Base-by-base conservation (phyloP, 352 stramenopile genomes). In the Halophytophthora batemanensis region DNA sequence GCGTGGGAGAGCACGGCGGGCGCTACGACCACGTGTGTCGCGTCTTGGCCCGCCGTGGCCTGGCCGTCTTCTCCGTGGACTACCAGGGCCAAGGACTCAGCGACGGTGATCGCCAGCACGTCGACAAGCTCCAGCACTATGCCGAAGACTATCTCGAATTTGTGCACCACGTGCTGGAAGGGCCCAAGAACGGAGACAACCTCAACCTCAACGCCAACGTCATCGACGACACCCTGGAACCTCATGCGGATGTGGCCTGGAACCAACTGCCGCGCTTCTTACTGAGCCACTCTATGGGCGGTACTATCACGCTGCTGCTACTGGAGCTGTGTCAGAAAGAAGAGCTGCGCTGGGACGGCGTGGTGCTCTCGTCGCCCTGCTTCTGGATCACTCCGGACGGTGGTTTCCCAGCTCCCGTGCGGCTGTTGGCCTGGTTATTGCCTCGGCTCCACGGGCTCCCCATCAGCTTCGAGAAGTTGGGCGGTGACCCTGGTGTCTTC, bases 31-130 rank as follows among this genome's bases (percentile, higher is more conserved):
- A 84, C 50, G 48, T 87, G 19, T 75, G 52, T 11, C 54, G 64
- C 21, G 54, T 51, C 23, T 25, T 86, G 35, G 65, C 57, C 10
- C 50, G 57, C 36, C 38, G 57, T 6, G 75, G 68, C 11, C 74
- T 77, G 23, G 72, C 75, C 1, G 77, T 86, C 31, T 85, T 87
- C 45, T 49, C 48, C 18, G 71, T 86, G 36, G 75, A 86, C 61
- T 67, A 80, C 41, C 74, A 87, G 35, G 74, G 77, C 10, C 73
- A 84, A 47, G 77, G 77, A 15, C 47, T 66, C 25, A 86, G 74
- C 49, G 75, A 87, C 46, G 74, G 74, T 23, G 77, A 86, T 33
- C 64, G 74, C 37, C 70, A 78, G 53, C 82, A 78, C 50, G 69
- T 75, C 23, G 35, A 61, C 35, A 64, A 74, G 34, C 50, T 84